Base-by-base conservation (phyloP, 768 basidiomycete species). In the Leucosporidium creatinivorum region DNA sequence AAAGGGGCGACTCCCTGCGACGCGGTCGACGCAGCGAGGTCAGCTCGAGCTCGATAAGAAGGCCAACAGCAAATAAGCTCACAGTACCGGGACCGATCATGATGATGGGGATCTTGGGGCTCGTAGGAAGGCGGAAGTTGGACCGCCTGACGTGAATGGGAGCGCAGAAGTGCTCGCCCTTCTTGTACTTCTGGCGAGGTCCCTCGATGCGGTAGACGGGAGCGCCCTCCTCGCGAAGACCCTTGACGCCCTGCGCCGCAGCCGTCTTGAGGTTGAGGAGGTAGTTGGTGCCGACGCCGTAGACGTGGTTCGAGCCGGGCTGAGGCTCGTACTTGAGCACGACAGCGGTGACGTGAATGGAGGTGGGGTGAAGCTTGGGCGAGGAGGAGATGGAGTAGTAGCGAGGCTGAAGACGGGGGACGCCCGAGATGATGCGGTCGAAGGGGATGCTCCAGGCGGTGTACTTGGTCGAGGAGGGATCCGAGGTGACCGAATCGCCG, bases 61-160 rank as follows among this genome's bases (percentile, higher is more conserved):
- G 66, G 17, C 52, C n/a, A 65, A 30, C 28, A 49, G 36, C 59
- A 56, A 31, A 12, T 15, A 8, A 19, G 84, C 90, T 81, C 77
- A 94, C 93, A 65, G 93, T 99, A 62, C 96, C 96, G 69, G 96
- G 96, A 51, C 96, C 96, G 77, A 99, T 85, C 96, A 99, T 98
- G 79, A 99, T 91, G 60, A 99, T 88, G 2, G 96, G 96, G 67
- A 89, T 94, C 83, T 96, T 97, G 47, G 96, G 96, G 77, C 92
- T 93, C 23, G 96, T 98, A 13, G 96, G 96, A 59, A 99, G 81
- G 60, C 96, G 84, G 86, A 99, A 99, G 4, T 94, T 98, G 21
- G 92, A 94, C 58, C 96, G 85, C 63, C 96, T 85, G 67, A 99
- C 91, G 75, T 99, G 96, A 62, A 98, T 83, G 13, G 96, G 96